phyloP scores from a whole-genome alignment of 306 rosid genomes.

The Nissolia schottii region DNA sequence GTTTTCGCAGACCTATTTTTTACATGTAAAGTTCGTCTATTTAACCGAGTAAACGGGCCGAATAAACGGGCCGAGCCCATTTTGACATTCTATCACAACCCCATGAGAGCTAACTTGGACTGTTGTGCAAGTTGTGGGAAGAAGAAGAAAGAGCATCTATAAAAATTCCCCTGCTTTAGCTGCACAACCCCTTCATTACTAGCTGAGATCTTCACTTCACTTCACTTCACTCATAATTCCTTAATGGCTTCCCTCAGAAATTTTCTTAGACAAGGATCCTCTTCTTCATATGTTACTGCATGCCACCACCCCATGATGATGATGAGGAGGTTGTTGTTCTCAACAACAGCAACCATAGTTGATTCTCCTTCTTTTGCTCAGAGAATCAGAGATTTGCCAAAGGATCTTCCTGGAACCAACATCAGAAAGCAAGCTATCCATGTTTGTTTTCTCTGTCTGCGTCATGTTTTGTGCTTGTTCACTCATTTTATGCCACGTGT shows the following conservation, averaged over 20 bases:
- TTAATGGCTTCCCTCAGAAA: slow-evolving; percentile 62
- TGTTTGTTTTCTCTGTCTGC: slow-evolving; percentile 21
- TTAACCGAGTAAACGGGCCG: too few relatives aligned
- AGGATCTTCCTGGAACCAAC: slow-evolving; percentile 71
- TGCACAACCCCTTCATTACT: too few relatives aligned
- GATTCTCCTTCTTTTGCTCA: slow-evolving; percentile 58
- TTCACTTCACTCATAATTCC: not conserved
- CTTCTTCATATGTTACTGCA: not conserved
- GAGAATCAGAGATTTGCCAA: slow-evolving; percentile 79
- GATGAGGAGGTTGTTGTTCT: slow-evolving; percentile 28
- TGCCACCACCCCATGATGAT: not conserved
- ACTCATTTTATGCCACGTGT: slow-evolving; percentile 19
- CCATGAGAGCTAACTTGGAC: not conserved
- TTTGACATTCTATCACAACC: too few relatives aligned
- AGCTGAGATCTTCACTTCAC: not conserved
- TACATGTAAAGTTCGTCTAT: too few relatives aligned
- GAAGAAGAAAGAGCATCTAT: not conserved
- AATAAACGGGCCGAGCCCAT: too few relatives aligned
- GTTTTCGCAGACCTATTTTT: too few relatives aligned
- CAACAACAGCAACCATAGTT: slow-evolving; percentile 37
- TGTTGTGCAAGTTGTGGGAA: not conserved
- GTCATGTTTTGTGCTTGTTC: not conserved
- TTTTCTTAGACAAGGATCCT: slow-evolving; percentile 39
- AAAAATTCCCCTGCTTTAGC: too few relatives aligned
- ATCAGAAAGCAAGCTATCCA: slow-evolving; percentile 65